Evolutionary conservation across 1,284 basidiomycete species (phyloP).

Genomic region (Leccinum fallax): DNA sequence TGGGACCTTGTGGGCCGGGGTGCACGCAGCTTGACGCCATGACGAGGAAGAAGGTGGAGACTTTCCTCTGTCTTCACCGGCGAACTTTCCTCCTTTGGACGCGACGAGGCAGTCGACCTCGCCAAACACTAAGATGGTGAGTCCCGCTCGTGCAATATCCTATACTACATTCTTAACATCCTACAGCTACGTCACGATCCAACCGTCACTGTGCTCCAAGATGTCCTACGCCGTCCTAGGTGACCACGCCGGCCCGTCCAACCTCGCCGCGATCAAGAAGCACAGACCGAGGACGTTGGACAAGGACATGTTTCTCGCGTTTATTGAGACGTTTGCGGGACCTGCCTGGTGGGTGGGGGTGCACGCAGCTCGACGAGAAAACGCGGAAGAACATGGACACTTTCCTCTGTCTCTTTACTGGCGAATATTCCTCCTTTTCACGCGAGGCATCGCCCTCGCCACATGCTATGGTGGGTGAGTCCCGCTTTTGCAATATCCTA

Average conservation of each 20-base stretch:
- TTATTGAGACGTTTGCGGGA: conserved; percentile 72
- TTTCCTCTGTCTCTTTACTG: background rate
- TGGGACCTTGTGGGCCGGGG: too few relatives aligned
- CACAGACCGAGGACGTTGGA: conserved; percentile 74
- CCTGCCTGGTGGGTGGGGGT: conserved; percentile 33
- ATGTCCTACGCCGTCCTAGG: conserved; percentile 83
- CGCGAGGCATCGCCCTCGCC: background rate
- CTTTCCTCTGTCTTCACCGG: too few relatives aligned
- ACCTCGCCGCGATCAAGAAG: conserved; percentile 85
- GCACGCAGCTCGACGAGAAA: conserved; percentile 68
- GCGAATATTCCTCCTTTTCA: background rate
- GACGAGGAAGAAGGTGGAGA: too few relatives aligned
- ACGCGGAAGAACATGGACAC: conserved; percentile 73
- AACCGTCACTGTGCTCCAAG: too few relatives aligned
- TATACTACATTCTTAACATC: too few relatives aligned
- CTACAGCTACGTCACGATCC: too few relatives aligned
- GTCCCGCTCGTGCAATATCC: too few relatives aligned
- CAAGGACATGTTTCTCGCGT: conserved; percentile 87
- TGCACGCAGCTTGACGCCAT: too few relatives aligned
- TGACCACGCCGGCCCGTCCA: conserved; percentile 84
- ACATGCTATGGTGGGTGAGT: background rate
- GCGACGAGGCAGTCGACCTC: too few relatives aligned
- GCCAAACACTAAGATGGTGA: too few relatives aligned
- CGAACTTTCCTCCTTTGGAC: too few relatives aligned
- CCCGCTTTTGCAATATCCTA: background rate